Evolutionary conservation across 2,329 filamentous ascomycete genomes (phyloP).

Genomic region (Myriosclerotinia scirpicola): DNA sequence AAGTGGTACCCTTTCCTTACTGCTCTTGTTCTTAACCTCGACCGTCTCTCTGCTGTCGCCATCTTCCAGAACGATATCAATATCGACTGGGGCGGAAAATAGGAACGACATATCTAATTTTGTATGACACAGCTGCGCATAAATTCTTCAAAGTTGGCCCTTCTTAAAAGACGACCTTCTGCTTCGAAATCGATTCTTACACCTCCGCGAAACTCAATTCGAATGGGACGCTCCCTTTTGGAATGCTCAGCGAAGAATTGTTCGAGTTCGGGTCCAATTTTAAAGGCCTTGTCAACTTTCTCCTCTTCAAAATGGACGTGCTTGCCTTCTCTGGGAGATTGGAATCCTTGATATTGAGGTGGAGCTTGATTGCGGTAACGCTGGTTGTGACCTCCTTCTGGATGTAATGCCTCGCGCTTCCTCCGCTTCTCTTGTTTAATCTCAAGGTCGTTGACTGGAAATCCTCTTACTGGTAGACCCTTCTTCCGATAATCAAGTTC

Average conservation of each 20-base stretch:
- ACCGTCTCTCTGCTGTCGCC: slow-evolving; percentile 92
- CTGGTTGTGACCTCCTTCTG: too few species aligned
- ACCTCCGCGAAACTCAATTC: not conserved
- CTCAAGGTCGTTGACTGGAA: not conserved
- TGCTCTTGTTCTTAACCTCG: slow-evolving; percentile 98
- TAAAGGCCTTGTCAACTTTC: not conserved
- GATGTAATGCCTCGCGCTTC: too few species aligned
- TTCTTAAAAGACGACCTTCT: not conserved
- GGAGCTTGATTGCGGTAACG: not conserved
- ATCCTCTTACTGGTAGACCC: not conserved
- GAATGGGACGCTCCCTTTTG: not conserved
- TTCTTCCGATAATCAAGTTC: not conserved
- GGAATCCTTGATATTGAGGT: not conserved
- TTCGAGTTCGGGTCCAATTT: not conserved
- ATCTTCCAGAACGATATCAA: slow-evolving; percentile 96
- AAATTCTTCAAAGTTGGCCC: not conserved
- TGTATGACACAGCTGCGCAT: not conserved
- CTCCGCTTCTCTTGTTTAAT: not conserved
- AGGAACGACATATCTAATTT: slow-evolving; percentile 78
- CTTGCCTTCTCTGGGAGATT: not conserved
- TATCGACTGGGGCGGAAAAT: slow-evolving; percentile 97
- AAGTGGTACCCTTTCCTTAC: slow-evolving; percentile 91
- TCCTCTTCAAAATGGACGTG: not conserved
- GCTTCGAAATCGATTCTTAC: not conserved
- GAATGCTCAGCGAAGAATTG: not conserved